Evolutionary conservation across 179 eudicot species (phyloP).

Genomic region (Pouteria campechiana): DNA sequence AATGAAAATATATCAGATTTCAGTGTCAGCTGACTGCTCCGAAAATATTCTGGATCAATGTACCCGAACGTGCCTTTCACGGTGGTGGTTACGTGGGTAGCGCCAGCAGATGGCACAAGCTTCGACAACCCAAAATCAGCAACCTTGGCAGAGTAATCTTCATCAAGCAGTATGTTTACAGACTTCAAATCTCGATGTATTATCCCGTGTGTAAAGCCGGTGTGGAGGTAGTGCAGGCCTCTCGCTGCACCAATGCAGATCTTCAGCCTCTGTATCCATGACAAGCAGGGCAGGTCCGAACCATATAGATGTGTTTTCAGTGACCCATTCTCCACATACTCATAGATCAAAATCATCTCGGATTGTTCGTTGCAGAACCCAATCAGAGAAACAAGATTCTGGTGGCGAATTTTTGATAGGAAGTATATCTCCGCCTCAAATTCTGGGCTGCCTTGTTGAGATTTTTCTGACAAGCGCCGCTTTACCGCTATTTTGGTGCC

Average conservation of each 20-base stretch:
- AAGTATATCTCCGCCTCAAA: conserved; percentile 69
- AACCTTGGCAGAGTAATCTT: conserved; percentile 58
- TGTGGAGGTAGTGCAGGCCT: conserved; percentile 84
- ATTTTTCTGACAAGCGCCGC: conserved; percentile 69
- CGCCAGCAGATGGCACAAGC: conserved; percentile 57
- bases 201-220: conserved; percentile 77
- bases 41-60: conserved; percentile 74
- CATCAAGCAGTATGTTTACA: conserved; percentile 70
- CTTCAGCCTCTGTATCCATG: conserved; percentile 82
- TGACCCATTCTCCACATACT: conserved; percentile 69
- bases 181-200: conserved; percentile 83
- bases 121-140: conserved; percentile 84
- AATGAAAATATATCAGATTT: conserved; percentile 80
- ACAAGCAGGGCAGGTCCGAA: conserved; percentile 27
- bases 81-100: conserved; percentile 82
- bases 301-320: conserved; percentile 63
- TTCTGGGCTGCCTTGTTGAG: conserved; percentile 78
- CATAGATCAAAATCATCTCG: conserved; percentile 82
- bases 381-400: conserved; percentile 75
- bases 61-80: conserved; percentile 89
- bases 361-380: conserved; percentile 81
- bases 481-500: conserved; percentile 60
- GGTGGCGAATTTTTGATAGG: conserved; percentile 64
- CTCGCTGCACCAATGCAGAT: conserved; percentile 82
- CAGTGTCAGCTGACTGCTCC: conserved; percentile 72